Percentiles rank a stretch among this genome's conserved stretches.
Evolutionary conservation across 1,284 basidiomycete species (phyloP).

Genomic region (Schizophyllum amplum): DNA sequence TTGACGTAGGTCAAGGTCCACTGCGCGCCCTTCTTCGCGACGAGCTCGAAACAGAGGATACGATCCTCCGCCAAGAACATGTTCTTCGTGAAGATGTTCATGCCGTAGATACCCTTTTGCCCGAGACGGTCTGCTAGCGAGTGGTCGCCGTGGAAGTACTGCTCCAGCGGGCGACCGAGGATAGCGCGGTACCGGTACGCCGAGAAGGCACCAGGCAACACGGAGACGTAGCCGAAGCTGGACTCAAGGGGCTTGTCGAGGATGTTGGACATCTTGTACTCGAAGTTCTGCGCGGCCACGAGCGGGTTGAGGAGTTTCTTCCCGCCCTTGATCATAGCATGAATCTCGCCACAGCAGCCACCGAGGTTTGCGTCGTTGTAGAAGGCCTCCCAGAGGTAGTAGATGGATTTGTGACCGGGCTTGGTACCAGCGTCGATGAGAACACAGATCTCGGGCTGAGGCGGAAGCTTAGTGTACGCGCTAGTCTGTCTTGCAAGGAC

Average conservation of each 20-base stretch:
- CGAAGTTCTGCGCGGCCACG: constrained; percentile 95
- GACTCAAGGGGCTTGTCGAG: constrained; percentile 92
- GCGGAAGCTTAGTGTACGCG: background rate
- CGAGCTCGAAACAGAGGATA: constrained; percentile 95
- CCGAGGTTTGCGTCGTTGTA: constrained; percentile 59
- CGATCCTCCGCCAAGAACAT: constrained; percentile 93
- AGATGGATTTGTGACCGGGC: constrained; percentile 94
- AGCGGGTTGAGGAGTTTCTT: constrained; percentile 90
- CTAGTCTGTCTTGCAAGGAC: background rate
- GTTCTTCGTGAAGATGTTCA: constrained; percentile 97
- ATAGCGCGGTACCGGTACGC: constrained; percentile 92
- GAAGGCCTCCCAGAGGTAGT: constrained; percentile 94
- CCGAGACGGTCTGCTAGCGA: constrained; percentile 89
- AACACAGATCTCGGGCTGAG: constrained; percentile 82
- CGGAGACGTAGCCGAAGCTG: constrained; percentile 92
- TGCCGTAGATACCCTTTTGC: constrained; percentile 90
- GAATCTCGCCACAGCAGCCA: constrained; percentile 72
- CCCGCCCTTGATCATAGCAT: constrained; percentile 91
- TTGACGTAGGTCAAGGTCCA: constrained; percentile 96
- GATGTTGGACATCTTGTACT: constrained; percentile 98
- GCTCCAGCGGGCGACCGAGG: constrained; percentile 85
- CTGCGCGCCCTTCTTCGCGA: constrained; percentile 78
- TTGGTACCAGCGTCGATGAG: constrained; percentile 93
- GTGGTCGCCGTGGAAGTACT: constrained; percentile 99
- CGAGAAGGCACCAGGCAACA: constrained; percentile 94